Evolutionary conservation across 2,329 filamentous ascomycete species (phyloP), one percentile per base, ranked within the genome.

Genomic region (Pseudogymnoascus sp.): DNA sequence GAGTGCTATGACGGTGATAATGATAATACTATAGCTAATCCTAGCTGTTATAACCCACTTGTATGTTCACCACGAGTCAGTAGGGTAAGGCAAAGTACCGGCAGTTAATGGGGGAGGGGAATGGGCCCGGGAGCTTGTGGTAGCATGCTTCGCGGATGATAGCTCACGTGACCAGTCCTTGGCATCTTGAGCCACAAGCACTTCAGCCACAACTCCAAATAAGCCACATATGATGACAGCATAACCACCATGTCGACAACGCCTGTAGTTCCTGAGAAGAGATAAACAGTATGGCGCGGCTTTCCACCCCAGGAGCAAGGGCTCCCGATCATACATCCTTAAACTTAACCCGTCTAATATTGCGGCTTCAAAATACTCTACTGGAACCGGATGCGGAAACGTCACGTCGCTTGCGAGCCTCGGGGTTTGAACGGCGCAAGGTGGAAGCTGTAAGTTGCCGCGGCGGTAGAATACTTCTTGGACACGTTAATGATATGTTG

Each of bases 361-460:
- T 77, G 60, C 85, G 88, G 34, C 78, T 92, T 38, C 86, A 90
- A 69, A 81, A 84, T 65, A 85, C 79, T 36, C 79, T 92, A 61
- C 79, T 91, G 38, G 82, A 83, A 63, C 80, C 84, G 31, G 82
- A 86, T 65, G 79, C 82, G 62, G 83, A 87, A 62, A 80, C 82
- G 60, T 83, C 86, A 72, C 77, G 75, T 53, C 76, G 82, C 59
- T 75, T 90, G 56, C 79, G 83, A 62, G 78, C 78, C 31, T 89
- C 84, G 68, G 84, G 84, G 70, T 88, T 85, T 70, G 88, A 91
- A 76, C 82, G 89, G 65, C 80, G 81, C 66, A 84, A 83, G 69
- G 79, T 81, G 31, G 77, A 76, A 67, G 79, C 81, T 67, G 82
- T 85, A 77, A 66, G 79, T 73, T 37, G n/a, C 56, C 59, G 34